These are phyloP conservation scores for Cadophora gregata DNA, from an alignment of 2,329 filamentous ascomycete species.

Conservation along the genomic window DNA sequence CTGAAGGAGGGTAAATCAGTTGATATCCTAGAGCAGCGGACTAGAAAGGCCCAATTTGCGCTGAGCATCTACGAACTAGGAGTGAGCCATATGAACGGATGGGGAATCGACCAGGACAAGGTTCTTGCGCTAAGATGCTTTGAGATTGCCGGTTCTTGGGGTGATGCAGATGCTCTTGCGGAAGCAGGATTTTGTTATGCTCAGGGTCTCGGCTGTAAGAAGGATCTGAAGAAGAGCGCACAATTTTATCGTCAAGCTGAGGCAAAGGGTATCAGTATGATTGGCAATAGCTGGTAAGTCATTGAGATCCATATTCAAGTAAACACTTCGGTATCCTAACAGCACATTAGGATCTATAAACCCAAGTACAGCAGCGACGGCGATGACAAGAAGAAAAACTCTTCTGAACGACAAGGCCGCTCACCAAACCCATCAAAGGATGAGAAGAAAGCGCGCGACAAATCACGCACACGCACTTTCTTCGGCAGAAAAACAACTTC, in stretches of 20 bases:
- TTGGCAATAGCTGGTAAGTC: slow-evolving; percentile 95
- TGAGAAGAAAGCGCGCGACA: slow-evolving; percentile 72
- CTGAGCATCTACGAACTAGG: slow-evolving; percentile 96
- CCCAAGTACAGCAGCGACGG: slow-evolving; percentile 82
- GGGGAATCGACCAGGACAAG: slow-evolving; percentile 95
- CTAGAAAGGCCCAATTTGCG: slow-evolving; percentile 90
- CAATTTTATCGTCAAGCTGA: slow-evolving; percentile 90
- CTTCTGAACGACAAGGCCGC: slow-evolving; percentile 47
- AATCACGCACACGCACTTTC: slow-evolving; percentile 76
- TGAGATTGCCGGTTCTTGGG: slow-evolving; percentile 95
- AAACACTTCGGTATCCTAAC: not conserved
- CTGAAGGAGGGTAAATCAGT: slow-evolving; percentile 66
- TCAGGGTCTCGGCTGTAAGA: slow-evolving; percentile 91
- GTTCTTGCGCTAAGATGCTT: slow-evolving; percentile 87
- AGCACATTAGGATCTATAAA: slow-evolving; percentile 83
- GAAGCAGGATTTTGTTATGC: slow-evolving; percentile 98
- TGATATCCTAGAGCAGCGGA: slow-evolving; percentile 74
- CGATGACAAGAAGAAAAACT: slow-evolving; percentile 41
- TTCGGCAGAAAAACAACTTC: slow-evolving; percentile 57
- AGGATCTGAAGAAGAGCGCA: slow-evolving; percentile 93
- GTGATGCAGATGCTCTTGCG: slow-evolving; percentile 89
- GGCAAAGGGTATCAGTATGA: slow-evolving; percentile 94
- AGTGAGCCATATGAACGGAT: slow-evolving; percentile 96
- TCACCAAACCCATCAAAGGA: slow-evolving; percentile 28
- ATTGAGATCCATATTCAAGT: not conserved